Conservation (phyloP, 2,329 filamentous ascomycete genomes). For the Colletotrichum salicis region DNA sequence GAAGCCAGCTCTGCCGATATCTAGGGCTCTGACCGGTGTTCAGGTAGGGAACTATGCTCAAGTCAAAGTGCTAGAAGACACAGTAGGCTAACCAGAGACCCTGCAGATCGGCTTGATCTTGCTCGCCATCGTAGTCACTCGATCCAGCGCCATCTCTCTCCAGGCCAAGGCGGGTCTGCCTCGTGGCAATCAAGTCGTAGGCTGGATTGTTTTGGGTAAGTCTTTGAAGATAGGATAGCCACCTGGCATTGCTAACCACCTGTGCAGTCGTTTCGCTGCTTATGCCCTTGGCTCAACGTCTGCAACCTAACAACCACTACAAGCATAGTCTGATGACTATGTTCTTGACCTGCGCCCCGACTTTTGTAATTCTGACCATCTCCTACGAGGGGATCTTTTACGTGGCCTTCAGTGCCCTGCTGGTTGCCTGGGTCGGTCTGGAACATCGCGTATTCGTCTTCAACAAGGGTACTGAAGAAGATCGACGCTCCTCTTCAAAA, state of each 20-base stretch:
- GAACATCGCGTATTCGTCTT: constrained; percentile 74
- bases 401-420: constrained; percentile 82
- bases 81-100: constrained; percentile 12
- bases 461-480: background rate
- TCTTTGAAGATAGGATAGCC: constrained; percentile 16
- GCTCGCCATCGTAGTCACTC: constrained; percentile 86
- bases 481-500: background rate
- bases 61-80: constrained; percentile 21
- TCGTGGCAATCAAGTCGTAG: constrained; percentile 85
- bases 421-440: constrained; percentile 91
- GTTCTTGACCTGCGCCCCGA: constrained; percentile 91
- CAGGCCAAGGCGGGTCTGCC: constrained; percentile 88
- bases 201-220: constrained; percentile 81
- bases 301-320: constrained; percentile 87
- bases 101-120: constrained; percentile 77
- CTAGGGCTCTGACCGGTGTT: constrained; percentile 71
- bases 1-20: constrained; percentile 49
- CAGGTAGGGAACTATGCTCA: constrained; percentile 59
- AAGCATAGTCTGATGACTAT: constrained; percentile 88
- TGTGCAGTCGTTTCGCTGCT: constrained; percentile 75
- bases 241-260: constrained; percentile 8
- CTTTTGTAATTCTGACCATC: constrained; percentile 95
- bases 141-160: constrained; percentile 84
- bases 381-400: constrained; percentile 98
- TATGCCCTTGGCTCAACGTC: constrained; percentile 82